These are phyloP conservation scores for Nannochloropsis oceanica DNA, from an alignment of 108 stramenopile species.

Conservation along the genomic window DNA sequence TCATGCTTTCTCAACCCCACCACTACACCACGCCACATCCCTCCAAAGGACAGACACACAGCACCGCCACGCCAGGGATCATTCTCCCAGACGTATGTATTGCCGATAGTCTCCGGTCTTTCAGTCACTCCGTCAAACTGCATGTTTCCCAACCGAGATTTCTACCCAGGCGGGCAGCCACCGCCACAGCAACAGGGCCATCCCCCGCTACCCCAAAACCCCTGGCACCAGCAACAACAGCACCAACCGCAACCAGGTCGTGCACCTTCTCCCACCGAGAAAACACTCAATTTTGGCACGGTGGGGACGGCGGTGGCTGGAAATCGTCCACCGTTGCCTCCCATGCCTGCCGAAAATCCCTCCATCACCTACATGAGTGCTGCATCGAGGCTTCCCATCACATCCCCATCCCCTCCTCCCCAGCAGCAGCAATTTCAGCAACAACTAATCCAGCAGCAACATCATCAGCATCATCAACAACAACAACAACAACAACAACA, in stretches of 20 bases:
- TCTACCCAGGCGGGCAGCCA: not conserved
- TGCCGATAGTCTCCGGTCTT: not conserved
- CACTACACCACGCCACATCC: too few species aligned
- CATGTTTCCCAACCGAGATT: not conserved
- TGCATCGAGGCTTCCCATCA: not conserved
- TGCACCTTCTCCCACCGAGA: not conserved
- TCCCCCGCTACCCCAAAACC: not conserved
- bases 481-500: not conserved
- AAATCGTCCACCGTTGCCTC: too few species aligned
- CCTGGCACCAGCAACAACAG: not conserved
- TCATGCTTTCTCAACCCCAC: too few species aligned
- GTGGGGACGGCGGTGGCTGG: too few species aligned
- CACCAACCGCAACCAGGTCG: not conserved
- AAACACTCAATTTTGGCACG: not conserved
- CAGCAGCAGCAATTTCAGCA: not conserved
- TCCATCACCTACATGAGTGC: not conserved
- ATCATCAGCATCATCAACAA: not conserved
- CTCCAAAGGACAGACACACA: not conserved
- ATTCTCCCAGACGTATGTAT: not conserved
- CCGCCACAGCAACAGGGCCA: not conserved
- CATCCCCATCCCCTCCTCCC: not conserved
- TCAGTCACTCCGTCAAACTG: not conserved
- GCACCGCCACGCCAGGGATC: not conserved
- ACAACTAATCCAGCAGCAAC: not conserved
- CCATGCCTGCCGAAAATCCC: too few species aligned